Evolutionary conservation across 2,329 filamentous ascomycete genomes (phyloP).

Genomic region (Xylariaceae sp.): DNA sequence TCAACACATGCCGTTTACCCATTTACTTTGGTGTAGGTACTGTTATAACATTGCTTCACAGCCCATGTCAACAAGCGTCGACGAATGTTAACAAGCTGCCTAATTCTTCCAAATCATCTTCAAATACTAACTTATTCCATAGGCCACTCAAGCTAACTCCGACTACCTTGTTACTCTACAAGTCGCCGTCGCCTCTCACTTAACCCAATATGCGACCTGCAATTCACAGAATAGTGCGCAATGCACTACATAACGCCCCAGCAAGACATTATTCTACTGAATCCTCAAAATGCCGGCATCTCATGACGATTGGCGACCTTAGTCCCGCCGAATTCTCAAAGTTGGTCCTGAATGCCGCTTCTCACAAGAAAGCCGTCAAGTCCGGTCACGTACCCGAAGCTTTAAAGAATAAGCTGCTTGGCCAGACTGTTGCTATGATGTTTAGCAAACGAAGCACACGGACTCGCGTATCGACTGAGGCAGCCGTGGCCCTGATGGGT

Average conservation of each 20-base stretch:
- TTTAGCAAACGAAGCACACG: constrained; percentile 95
- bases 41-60: not conserved
- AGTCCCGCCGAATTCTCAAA: constrained; percentile 71
- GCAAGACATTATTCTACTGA: constrained; percentile 34
- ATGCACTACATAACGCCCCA: constrained; percentile 39
- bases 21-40: too few species aligned
- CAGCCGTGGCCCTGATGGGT: constrained; percentile 79
- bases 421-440: constrained; percentile 86
- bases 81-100: not conserved
- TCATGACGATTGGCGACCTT: constrained; percentile 87
- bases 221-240: constrained; percentile 18
- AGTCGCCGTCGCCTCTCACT: not conserved
- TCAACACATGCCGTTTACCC: too few species aligned
- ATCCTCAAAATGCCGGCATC: constrained; percentile 59
- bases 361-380: constrained; percentile 73
- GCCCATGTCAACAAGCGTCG: constrained; percentile 7
- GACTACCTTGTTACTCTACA: not conserved
- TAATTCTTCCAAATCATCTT: not conserved
- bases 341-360: constrained; percentile 75
- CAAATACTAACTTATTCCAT: not conserved
- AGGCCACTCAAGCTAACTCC: not conserved
- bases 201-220: constrained; percentile 25
- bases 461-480: constrained; percentile 89
- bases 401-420: constrained; percentile 58
- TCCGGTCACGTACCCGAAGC: constrained; percentile 54